Base-by-base conservation (phyloP, 225 moss, liverwort and hornwort genomes). In the Takakia lepidozioides region DNA sequence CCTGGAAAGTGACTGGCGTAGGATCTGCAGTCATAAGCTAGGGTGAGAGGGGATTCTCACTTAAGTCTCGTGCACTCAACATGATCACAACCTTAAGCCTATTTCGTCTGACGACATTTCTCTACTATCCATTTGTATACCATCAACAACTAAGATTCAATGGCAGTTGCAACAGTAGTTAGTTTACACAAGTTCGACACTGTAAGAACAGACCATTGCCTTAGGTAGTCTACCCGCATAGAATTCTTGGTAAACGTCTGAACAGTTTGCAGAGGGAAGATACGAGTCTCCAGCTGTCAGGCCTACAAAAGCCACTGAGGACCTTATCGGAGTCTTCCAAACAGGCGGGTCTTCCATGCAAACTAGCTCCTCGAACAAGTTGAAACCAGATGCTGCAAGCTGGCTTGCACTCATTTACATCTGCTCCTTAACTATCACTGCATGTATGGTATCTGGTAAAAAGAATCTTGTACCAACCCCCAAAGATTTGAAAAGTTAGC, bases 261-360 rank as follows among this genome's bases (percentile, higher is more conserved):
- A 36, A 63, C 78, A 78, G 60, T 53, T 41, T 27, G 62, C 49
- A 23, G 56, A 36, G n/a, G 69, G 52, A 44, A 46, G 28, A 39
- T 78, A 78, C 23, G n/a, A n/a, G n/a, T 66, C 65, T 55, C 78
- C 78, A 39, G 24, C 65, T 29, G 32, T 27, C 56, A 73, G 30
- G 63, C 73, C 73, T 53, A 59, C 46, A 26, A 69, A 78, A 7
- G 62, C 43, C 48, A 78, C 69, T 38, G 42, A 47, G 37, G 73
- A 41, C 42, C 58, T 69, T 45, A 56, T 73, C 59, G 46, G 39
- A 38, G 1, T 66, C 49, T 62, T 69, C 23, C 59, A 13, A 29
- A 65, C 49, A 15, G 55, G 61, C 13, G 61, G 46, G 18, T 72
- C 68, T 38, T 59, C 47, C 20, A 8, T 68, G 17, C 19, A 58